A percentile compares a stretch with the other conserved stretches of the same genome.
Evolutionary conservation across 176 grass and related monocot species (phyloP).

Genomic region (Musa acuminata): DNA sequence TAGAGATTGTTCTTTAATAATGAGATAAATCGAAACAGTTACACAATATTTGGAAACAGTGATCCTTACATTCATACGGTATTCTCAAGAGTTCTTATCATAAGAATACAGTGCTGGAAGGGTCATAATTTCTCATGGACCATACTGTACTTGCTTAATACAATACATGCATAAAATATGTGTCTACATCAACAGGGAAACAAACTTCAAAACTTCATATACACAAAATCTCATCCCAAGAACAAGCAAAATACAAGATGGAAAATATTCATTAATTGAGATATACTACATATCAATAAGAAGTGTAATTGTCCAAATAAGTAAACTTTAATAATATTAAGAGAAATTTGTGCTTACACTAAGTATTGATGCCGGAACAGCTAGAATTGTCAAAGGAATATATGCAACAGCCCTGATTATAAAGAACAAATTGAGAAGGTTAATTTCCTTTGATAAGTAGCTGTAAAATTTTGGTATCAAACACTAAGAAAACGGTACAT

Average conservation of each 20-base stretch:
- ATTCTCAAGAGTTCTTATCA: no score
- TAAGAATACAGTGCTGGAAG: no score
- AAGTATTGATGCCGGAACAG: slow-evolving; percentile 96
- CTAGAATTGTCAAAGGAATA: slow-evolving; percentile 84
- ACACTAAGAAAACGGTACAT: background rate
- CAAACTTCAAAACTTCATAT: background rate
- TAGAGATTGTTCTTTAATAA: background rate
- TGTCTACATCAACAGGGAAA: background rate
- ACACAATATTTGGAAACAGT: background rate
- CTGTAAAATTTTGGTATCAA: background rate
- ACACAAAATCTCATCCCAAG: background rate
- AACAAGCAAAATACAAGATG: background rate
- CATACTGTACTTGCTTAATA: background rate
- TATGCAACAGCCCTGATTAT: slow-evolving; percentile 87
- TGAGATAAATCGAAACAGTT: background rate
- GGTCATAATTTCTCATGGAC: no score
- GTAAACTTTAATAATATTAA: background rate
- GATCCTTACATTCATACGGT: no score
- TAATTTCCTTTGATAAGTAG: slow-evolving; percentile 1
- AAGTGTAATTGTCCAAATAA: background rate
- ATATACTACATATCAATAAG: background rate
- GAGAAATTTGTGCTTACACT: slow-evolving; percentile 44
- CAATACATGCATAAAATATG: background rate
- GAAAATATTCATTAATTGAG: background rate
- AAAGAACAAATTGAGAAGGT: slow-evolving; percentile 2